A percentile compares a stretch with the other conserved stretches of the same genome.
Conservation (phyloP, 768 basidiomycete species). For the Leccinum aurantiacum region DNA sequence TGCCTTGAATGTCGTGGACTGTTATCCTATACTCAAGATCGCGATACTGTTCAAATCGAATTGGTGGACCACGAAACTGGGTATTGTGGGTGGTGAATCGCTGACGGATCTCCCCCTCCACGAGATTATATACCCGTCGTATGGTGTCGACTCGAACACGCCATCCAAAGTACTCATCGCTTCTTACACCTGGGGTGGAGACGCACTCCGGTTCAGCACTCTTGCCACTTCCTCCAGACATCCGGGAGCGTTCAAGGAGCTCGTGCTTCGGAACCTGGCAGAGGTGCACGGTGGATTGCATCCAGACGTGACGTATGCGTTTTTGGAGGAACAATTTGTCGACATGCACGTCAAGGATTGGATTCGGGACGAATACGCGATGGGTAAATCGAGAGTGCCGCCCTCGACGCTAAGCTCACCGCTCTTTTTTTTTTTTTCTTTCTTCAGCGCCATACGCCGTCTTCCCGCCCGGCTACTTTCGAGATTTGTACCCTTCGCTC, state of each 20-base stretch:
- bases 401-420: not conserved
- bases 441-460: not conserved
- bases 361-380: not conserved
- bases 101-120: not conserved
- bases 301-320: not conserved
- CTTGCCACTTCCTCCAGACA: not conserved
- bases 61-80: not conserved
- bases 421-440: not conserved
- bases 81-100: not conserved
- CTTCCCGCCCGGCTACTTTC: not conserved
- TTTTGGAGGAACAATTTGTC: not conserved
- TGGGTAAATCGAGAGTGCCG: not conserved
- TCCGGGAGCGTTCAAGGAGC: not conserved
- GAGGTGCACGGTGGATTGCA: not conserved
- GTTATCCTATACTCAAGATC: not conserved
- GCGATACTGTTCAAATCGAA: not conserved
- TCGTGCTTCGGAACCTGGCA: not conserved
- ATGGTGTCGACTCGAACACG: not conserved
- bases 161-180: not conserved
- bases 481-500: not conserved
- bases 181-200: not conserved
- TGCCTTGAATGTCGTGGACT: not conserved
- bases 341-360: not conserved
- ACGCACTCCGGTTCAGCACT: not conserved
- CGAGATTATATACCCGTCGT: not conserved